Conservation (phyloP, 768 basidiomycete species). For the Amanita pallidorosea region DNA sequence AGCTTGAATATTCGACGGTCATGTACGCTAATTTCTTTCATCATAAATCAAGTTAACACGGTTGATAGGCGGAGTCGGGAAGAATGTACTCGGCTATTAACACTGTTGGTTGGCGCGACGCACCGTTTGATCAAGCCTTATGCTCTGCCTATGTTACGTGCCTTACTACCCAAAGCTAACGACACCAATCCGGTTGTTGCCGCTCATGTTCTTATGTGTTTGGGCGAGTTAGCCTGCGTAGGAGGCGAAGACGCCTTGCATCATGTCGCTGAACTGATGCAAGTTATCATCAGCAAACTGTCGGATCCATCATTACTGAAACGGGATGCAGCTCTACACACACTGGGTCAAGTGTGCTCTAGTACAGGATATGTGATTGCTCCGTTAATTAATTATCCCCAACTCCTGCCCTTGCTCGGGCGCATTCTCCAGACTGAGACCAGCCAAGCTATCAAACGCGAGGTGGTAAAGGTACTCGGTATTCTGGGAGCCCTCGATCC, state of each 20-base stretch:
- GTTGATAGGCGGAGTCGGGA: conserved; percentile 68
- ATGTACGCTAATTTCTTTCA: conserved; percentile 26
- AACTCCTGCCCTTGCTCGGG: conserved; percentile 77
- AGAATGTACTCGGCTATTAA: conserved; percentile 86
- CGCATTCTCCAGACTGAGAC: conserved; percentile 79
- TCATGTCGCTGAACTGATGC: conserved; percentile 81
- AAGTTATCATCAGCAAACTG: conserved; percentile 78
- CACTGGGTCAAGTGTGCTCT: conserved; percentile 91
- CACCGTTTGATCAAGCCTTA: conserved; percentile 94
- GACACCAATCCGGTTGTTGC: conserved; percentile 83
- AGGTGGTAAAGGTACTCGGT: conserved; percentile 91
- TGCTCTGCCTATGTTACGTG: conserved; percentile 88
- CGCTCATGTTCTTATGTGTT: conserved; percentile 85
- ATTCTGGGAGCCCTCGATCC: conserved; percentile 95
- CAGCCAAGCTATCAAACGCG: conserved; percentile 60
- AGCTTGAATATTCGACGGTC: conserved; percentile 91
- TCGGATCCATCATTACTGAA: conserved; percentile 85
- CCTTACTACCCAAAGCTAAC: conserved; percentile 81
- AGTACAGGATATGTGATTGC: conserved; percentile 92
- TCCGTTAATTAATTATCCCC: conserved; percentile 85
- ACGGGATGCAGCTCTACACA: conserved; percentile 88
- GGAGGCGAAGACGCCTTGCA: conserved; percentile 86
- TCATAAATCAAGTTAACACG: conserved; percentile 5
- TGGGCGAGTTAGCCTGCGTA: conserved; percentile 88
- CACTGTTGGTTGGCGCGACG: conserved; percentile 82